phyloP scores from a whole-genome alignment of 192 early-diverging fungal species.

The Backusella psychrophila region DNA sequence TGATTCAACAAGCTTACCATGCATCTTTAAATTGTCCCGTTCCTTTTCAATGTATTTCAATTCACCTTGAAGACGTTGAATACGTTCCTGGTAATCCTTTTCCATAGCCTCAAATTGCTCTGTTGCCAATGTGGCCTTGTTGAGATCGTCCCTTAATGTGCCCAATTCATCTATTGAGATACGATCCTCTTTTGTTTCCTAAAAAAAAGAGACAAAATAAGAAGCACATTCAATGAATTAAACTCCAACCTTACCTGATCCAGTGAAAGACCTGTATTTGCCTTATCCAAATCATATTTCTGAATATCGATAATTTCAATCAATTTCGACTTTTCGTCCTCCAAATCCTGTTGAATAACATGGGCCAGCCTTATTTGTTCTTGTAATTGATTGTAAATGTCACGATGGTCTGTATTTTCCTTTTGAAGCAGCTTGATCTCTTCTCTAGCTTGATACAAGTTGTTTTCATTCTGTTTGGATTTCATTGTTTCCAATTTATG shows the following conservation, averaged over 20 bases:
- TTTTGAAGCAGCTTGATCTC: neutral
- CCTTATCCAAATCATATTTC: neutral
- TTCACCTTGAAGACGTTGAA: neutral
- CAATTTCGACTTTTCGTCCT: neutral
- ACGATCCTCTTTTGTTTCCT: neutral
- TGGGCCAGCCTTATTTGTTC: neutral
- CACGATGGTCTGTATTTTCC: neutral
- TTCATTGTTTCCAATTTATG: neutral
- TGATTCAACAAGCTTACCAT: no score
- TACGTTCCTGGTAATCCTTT: neutral
- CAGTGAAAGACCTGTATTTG: neutral
- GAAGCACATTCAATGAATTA: neutral
- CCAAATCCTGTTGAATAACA: neutral
- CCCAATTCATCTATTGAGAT: neutral
- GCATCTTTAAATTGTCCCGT: neutral
- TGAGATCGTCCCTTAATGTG: neutral
- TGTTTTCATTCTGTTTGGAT: neutral
- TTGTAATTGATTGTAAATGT: constrained; percentile 1
- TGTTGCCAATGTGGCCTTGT: neutral
- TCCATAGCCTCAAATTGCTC: constrained; percentile 1
- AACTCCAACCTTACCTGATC: neutral
- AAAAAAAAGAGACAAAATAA: neutral
- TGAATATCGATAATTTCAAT: neutral
- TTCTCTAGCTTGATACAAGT: neutral
- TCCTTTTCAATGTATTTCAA: neutral